phyloP scores from a whole-genome alignment of 768 basidiomycete species.

The Boletus patriciae region DNA sequence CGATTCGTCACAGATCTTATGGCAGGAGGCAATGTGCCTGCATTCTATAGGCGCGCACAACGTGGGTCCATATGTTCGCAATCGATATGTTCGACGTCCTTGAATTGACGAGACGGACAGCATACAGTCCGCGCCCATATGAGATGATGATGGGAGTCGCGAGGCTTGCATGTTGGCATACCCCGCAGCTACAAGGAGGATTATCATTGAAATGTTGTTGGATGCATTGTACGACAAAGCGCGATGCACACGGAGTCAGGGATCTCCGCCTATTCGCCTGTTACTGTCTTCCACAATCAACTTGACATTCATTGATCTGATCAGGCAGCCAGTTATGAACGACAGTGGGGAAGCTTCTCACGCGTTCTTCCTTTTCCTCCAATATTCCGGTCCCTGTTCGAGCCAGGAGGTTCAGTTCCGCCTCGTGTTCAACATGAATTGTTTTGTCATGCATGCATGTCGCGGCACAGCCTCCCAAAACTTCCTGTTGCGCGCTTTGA shows the following conservation, averaged over 20 bases:
- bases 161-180: constrained; percentile 6
- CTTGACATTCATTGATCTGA: constrained; percentile 14
- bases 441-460: constrained; percentile 15
- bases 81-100: constrained; percentile 11
- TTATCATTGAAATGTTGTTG: constrained; percentile 1
- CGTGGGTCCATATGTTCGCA: constrained; percentile 13
- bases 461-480: constrained; percentile 10
- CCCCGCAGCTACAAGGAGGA: background rate
- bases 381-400: constrained; percentile 3
- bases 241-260: background rate
- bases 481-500: constrained; percentile 1
- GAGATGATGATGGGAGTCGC: background rate
- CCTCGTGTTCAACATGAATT: constrained; percentile 28
- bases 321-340: constrained; percentile 6
- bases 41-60: constrained; percentile 11
- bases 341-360: constrained; percentile 11
- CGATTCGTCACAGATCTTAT: constrained; percentile 19
- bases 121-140: constrained; percentile 1
- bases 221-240: constrained; percentile 6
- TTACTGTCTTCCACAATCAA: constrained; percentile 4
- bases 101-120: constrained; percentile 24
- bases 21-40: constrained; percentile 19
- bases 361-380: constrained; percentile 8
- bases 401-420: constrained; percentile 11
- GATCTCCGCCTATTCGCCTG: background rate